These are phyloP conservation scores for Podospora tetraspora DNA, from an alignment of 495 filamentous ascomycete genomes.

Conservation along the genomic window DNA sequence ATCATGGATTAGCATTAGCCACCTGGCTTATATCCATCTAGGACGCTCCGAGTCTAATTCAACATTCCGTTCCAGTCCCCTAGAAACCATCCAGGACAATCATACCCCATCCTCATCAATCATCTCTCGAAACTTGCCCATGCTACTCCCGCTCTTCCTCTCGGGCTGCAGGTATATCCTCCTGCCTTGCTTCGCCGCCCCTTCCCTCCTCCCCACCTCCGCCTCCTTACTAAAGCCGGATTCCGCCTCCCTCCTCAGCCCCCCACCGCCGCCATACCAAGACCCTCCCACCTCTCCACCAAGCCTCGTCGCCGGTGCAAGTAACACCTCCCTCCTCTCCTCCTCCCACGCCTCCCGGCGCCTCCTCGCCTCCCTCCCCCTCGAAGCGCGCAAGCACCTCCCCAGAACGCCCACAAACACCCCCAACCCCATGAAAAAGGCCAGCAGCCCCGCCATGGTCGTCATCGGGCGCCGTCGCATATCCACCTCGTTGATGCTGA, in stretches of 20 bases:
- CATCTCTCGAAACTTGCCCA: slow-evolving; percentile 18
- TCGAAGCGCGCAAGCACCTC: background rate
- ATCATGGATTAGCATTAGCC: background rate
- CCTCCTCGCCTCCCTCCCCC: background rate
- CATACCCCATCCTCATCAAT: slow-evolving; percentile 11
- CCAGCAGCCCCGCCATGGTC: slow-evolving; percentile 13
- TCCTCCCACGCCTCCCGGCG: background rate
- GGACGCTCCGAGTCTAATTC: background rate
- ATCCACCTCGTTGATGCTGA: slow-evolving; percentile 14
- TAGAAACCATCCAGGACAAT: background rate
- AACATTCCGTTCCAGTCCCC: background rate
- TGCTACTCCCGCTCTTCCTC: slow-evolving; percentile 14
- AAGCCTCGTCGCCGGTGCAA: background rate
- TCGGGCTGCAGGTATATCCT: slow-evolving; percentile 12
- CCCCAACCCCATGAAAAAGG: slow-evolving; percentile 12
- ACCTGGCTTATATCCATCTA: background rate
- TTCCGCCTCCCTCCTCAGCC: background rate
- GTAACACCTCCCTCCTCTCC: slow-evolving; percentile 8
- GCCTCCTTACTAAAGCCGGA: background rate
- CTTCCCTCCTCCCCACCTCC: background rate
- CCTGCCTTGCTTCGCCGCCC: background rate
- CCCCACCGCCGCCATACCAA: background rate
- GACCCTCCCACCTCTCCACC: background rate
- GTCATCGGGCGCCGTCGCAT: slow-evolving; percentile 13
- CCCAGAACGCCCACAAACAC: slow-evolving; percentile 8